Base-by-base conservation (phyloP, 306 rosid species). In the Prosopis cineraria region DNA sequence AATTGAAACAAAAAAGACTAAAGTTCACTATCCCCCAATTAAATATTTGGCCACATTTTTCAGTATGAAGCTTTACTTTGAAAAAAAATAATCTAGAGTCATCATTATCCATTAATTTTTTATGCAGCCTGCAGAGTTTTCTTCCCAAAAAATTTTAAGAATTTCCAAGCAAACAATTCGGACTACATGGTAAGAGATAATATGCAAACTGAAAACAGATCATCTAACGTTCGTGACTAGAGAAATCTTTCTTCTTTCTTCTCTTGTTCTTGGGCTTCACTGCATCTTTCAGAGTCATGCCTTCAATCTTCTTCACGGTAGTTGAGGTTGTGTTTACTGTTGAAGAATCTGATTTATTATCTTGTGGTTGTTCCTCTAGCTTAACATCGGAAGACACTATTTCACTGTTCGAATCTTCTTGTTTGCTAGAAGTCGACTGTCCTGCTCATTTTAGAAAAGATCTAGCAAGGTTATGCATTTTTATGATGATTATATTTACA, bases 221-320 rank as follows among this genome's bases (percentile, higher is more conserved):
- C 76, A 78, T 71, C 87, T 86, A 90, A 75, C 88, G 90, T 74
- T 70, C 80, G 50, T 66, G 72, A n/a, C 52, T 60, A 58, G 88
- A 70, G 78, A 86, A n/a, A 56, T 73, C 44, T 55, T 88, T 81
- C 79, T 92, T 56, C 34, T 56, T 56, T 56, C 64, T 56, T 56
- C 34, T 56, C 64, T 10, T 56, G 64, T 25, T 78, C 83, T 87
- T 89, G 34, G 84, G 80, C 81, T 87, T 89, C 82, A 89, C 93
- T 5, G 91, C 93, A 79, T 89, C 93, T 62, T 77, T 78, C 74
- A 89, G 65, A 27, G 88, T 87, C 66, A 81, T 87, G 60, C 70
- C 87, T 77, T 78, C 84, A 31, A 64, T 79, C 19, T 64, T 72
- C 68, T n/a, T 75, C 68, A 63, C 36, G n/a, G 55, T 52, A 71